Evolutionary conservation across 2,329 filamentous ascomycete genomes (phyloP), one percentile per base, ranked within the genome.

Genomic region (Stagonosporopsis chrysanthemi): DNA sequence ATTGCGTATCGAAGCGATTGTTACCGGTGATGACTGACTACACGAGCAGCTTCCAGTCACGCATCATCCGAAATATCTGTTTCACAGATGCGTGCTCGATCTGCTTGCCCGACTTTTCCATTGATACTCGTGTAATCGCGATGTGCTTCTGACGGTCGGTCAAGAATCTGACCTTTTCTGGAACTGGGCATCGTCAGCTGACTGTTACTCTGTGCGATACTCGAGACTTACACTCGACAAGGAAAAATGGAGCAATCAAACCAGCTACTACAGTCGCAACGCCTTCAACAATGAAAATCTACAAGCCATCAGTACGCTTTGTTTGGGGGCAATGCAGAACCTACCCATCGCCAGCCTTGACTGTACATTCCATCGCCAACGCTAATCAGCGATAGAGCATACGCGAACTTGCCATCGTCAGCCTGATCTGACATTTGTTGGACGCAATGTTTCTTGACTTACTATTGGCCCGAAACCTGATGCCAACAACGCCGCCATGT

Each of bases 381-480:
- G 11, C 58, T 52, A 26, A 75, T 75, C 17, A 74, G 56, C 0
- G 72, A 73, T 6, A 75, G 43, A 4, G 63, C 69, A 41, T 75
- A 75, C 2, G 73, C 72, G 35, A 75, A 66, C 64, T 67, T 50
- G 3, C 0, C 6, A 2, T 17, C 4, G 35, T 59, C 28, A 64
- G 52, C 56, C 22, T 29, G 40, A 33, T 33, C 14, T 2, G n/a
- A 14, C 15, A 9, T 8, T 28, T 28, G 4, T 12, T 9, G 6
- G 3, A 9, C 11, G 11, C 12, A n/a, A 17, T 40, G 17, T 19
- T 23, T 15, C 6, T n/a, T 1, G 7, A 58, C 66, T 35, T 58
- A 70, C 66, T 36, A 75, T 74, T 1, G 72, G 71, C 2, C 72
- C 73, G 42, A 75, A 75, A 0, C 65, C 73, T 12, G 68, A 69